A percentile compares a stretch with the other conserved stretches of the same genome.
These are phyloP conservation scores for Saccharomycopsis oosterbeekiorum DNA, from an alignment of 805 yeast genomes.

Conservation along the genomic window DNA sequence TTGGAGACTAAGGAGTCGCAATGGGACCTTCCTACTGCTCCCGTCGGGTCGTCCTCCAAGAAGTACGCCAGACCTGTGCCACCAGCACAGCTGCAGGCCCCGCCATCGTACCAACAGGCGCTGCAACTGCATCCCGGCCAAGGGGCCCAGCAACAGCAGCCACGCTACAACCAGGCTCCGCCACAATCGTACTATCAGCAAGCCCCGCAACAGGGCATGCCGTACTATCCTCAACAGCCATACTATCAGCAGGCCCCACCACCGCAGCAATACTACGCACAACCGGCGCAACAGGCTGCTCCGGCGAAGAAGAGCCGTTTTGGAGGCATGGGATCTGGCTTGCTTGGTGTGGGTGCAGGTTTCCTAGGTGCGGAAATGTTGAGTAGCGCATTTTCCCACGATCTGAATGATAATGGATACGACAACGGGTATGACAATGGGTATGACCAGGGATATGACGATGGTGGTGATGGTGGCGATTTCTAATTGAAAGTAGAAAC, in stretches of 20 bases:
- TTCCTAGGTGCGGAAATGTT: constrained; percentile 50
- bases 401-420: constrained; percentile 23
- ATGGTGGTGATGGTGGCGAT: constrained; percentile 16
- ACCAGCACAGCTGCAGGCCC: constrained; percentile 17
- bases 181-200: constrained; percentile 19
- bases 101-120: constrained; percentile 6
- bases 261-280: constrained; percentile 14
- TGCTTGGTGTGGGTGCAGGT: constrained; percentile 46
- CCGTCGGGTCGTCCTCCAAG: constrained; percentile 11
- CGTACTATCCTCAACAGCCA: constrained; percentile 18
- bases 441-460: constrained; percentile 6
- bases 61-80: constrained; percentile 17
- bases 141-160: constrained; percentile 10
- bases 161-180: constrained; percentile 10
- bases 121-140: constrained; percentile 3
- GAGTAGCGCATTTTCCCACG: constrained; percentile 33
- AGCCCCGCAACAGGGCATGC: constrained; percentile 10
- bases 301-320: constrained; percentile 21
- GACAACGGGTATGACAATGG: constrained; percentile 20
- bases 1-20: constrained; percentile 65
- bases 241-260: constrained; percentile 19
- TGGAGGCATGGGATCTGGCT: constrained; percentile 30
- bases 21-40: constrained; percentile 69
- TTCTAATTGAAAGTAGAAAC: not conserved
- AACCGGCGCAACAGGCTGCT: constrained; percentile 13